A percentile compares a stretch with the other conserved stretches of the same genome.
Conservation (phyloP, 2,329 filamentous ascomycete species). For the Venturia effusa region DNA sequence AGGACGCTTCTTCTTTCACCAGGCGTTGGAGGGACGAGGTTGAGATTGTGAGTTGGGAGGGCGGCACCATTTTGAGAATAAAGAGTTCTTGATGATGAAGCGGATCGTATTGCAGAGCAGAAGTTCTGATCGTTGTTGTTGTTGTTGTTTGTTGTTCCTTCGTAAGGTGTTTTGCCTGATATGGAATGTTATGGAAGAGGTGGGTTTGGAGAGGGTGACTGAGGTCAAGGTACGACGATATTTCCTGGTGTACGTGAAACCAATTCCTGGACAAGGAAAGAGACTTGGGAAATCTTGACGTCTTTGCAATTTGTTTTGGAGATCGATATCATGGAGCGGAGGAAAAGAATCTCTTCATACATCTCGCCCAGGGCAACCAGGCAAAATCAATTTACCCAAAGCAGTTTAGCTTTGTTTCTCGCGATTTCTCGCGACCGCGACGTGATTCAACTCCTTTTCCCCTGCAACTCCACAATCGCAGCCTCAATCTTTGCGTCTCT, state of each 20-base stretch:
- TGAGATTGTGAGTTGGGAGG: constrained; percentile 65
- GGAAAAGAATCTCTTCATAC: background rate
- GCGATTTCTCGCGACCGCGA: background rate
- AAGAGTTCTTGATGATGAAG: background rate
- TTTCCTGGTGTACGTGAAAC: background rate
- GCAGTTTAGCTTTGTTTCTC: background rate
- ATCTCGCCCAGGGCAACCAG: background rate
- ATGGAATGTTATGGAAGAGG: constrained; percentile 1
- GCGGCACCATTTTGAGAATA: constrained; percentile 57
- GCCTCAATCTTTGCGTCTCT: background rate
- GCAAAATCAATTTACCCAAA: background rate
- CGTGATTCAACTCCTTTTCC: background rate
- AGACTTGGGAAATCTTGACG: background rate
- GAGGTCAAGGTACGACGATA: background rate
- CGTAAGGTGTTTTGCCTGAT: constrained; percentile 4
- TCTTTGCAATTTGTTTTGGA: background rate
- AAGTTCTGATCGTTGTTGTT: background rate
- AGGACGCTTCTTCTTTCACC: constrained; percentile 83
- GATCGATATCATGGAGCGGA: background rate
- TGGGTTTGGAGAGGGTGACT: background rate
- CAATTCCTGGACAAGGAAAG: background rate
- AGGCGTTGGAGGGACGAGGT: constrained; percentile 72
- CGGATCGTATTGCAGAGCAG: background rate
- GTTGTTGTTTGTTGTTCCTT: constrained; percentile 3
- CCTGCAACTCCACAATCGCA: background rate